phyloP scores from a whole-genome alignment of 1,284 basidiomycete species.

The Austroboletus novae-zelandiae region DNA sequence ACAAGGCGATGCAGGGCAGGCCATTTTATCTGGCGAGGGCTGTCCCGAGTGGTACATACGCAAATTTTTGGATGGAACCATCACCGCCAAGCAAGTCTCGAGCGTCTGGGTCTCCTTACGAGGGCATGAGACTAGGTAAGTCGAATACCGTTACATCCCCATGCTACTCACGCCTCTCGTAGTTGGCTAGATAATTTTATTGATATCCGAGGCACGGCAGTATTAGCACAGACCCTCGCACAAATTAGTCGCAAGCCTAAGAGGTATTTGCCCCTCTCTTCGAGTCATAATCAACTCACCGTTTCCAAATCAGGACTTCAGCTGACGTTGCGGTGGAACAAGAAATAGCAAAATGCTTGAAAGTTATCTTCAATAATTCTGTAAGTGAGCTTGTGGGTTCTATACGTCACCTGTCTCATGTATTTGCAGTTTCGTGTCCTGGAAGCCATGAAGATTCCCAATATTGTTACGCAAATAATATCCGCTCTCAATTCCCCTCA shows the following conservation, averaged over 20 bases:
- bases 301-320: conserved; percentile 47
- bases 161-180: conserved; percentile 11
- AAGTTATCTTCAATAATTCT: conserved; percentile 77
- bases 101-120: conserved; percentile 81
- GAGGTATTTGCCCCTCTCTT: conserved; percentile 41
- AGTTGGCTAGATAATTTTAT: conserved; percentile 87
- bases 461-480: conserved; percentile 80
- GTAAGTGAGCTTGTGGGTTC: conserved; percentile 40
- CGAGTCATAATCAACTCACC: background rate
- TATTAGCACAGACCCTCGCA: conserved; percentile 78
- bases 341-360: conserved; percentile 88
- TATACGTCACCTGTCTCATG: conserved; percentile 7
- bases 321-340: conserved; percentile 78
- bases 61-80: conserved; percentile 85
- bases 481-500: conserved; percentile 85
- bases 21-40: conserved; percentile 52
- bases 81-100: conserved; percentile 78
- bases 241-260: conserved; percentile 72
- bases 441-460: conserved; percentile 77
- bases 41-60: conserved; percentile 88
- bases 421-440: conserved; percentile 61
- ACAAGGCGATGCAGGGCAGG: conserved; percentile 55
- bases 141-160: conserved; percentile 1
- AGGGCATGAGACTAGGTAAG: conserved; percentile 74
- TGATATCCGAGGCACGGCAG: conserved; percentile 78